A percentile compares a stretch with the other conserved stretches of the same genome.
Conservation (phyloP, 768 basidiomycete species). For the Tremella fuciformis region DNA sequence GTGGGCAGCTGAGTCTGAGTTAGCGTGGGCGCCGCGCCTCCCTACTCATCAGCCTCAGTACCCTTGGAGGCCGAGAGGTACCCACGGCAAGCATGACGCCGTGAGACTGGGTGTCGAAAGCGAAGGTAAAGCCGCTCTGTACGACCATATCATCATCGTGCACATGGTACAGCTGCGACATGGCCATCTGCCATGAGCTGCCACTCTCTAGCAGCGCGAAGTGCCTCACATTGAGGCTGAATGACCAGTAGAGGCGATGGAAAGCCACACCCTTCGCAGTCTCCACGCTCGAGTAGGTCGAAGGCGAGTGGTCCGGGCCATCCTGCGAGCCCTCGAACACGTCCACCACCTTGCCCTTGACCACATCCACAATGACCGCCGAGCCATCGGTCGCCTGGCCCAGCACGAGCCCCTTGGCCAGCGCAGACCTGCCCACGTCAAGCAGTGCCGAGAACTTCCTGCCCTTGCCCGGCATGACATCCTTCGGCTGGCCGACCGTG, state of each 20-base stretch:
- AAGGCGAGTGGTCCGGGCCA: slow-evolving; percentile 55
- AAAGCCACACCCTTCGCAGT: slow-evolving; percentile 60
- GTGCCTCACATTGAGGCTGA: slow-evolving; percentile 57
- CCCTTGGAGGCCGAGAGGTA: neutral
- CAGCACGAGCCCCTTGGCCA: slow-evolving; percentile 61
- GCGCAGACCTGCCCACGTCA: slow-evolving; percentile 60
- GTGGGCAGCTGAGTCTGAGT: slow-evolving; percentile 19
- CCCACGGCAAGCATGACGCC: slow-evolving; percentile 68
- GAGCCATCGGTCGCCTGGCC: slow-evolving; percentile 61
- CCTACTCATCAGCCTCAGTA: slow-evolving; percentile 15
- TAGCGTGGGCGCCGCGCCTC: slow-evolving; percentile 18
- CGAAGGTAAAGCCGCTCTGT: slow-evolving; percentile 57
- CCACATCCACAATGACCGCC: slow-evolving; percentile 60
- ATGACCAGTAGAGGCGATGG: slow-evolving; percentile 68
- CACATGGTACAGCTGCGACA: slow-evolving; percentile 31
- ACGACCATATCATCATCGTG: slow-evolving; percentile 18
- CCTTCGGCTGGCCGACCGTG: slow-evolving; percentile 26
- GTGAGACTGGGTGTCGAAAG: slow-evolving; percentile 64
- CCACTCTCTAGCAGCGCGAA: neutral
- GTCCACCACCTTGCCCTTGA: slow-evolving; percentile 54
- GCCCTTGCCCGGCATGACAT: slow-evolving; percentile 32
- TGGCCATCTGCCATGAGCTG: slow-evolving; percentile 23
- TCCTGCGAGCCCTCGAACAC: slow-evolving; percentile 58
- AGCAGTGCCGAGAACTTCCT: slow-evolving; percentile 58
- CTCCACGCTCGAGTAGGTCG: slow-evolving; percentile 62